These are phyloP conservation scores for Colletotrichum abscissum DNA, from an alignment of 2,329 filamentous ascomycete species.

Conservation along the genomic window DNA sequence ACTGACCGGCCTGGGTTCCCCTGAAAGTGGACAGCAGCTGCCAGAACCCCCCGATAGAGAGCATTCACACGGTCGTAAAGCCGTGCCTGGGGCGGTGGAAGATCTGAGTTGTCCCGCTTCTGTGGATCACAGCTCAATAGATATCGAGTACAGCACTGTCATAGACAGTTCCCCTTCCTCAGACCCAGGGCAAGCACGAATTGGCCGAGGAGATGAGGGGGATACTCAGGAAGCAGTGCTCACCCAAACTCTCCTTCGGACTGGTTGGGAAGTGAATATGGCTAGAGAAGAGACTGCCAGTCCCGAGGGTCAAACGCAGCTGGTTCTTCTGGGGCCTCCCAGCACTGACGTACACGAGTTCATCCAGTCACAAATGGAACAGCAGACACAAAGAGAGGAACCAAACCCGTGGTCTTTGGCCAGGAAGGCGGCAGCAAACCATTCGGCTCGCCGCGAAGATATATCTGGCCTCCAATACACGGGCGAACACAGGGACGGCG, in stretches of 20 bases:
- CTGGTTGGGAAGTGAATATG: conserved; percentile 26
- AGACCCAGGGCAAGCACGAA: neutral
- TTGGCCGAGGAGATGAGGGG: neutral
- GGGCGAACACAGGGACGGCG: neutral
- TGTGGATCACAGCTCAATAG: neutral
- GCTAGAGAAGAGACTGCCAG: conserved; percentile 21
- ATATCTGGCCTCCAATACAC: neutral
- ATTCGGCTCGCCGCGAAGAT: neutral
- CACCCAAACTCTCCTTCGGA: neutral
- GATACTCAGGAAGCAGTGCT: neutral
- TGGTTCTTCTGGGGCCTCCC: neutral
- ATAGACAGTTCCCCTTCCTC: neutral
- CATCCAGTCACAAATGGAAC: conserved; percentile 4
- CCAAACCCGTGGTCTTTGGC: conserved; percentile 34
- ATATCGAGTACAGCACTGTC: neutral
- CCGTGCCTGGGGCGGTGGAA: neutral
- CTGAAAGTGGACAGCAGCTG: neutral
- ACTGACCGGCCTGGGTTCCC: neutral
- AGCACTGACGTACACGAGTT: neutral
- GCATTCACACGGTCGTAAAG: neutral
- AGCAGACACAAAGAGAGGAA: conserved; percentile 11
- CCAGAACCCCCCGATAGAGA: neutral
- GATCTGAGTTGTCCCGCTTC: neutral
- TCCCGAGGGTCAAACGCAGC: neutral
- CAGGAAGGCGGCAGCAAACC: conserved; percentile 4